Evolutionary conservation across 73 alveolate species (phyloP).

Genomic region (Uronychia binucleata): DNA sequence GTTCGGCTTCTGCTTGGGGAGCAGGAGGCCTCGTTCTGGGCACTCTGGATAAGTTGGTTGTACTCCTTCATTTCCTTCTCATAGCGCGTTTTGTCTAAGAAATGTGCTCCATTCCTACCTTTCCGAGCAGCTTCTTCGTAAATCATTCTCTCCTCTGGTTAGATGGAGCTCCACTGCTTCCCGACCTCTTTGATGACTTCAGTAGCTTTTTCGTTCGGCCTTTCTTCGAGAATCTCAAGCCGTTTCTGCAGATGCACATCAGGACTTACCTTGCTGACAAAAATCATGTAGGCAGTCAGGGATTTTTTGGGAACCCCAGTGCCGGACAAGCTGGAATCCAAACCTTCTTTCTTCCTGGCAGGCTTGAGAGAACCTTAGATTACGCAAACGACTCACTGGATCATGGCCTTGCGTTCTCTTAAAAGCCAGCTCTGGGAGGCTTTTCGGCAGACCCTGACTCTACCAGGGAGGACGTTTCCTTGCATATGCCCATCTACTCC

Average conservation of each 20-base stretch:
- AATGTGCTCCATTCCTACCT: slow-evolving; percentile 17
- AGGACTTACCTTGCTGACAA: slow-evolving; percentile 7
- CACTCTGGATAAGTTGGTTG: neutral
- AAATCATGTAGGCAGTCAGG: slow-evolving; percentile 16
- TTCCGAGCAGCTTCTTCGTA: slow-evolving; percentile 44
- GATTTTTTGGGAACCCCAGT: slow-evolving; percentile 17
- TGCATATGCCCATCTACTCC: no score
- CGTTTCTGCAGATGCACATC: slow-evolving; percentile 27
- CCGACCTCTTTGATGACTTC: slow-evolving; percentile 62
- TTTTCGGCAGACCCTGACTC: no score
- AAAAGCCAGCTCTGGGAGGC: no score
- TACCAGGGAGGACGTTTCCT: no score
- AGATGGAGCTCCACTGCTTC: slow-evolving; percentile 37
- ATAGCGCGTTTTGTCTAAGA: slow-evolving; percentile 28
- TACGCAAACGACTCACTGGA: no score
- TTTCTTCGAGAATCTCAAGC: slow-evolving; percentile 31
- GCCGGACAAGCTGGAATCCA: no score
- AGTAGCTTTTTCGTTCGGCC: slow-evolving; percentile 51
- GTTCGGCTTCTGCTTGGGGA: neutral
- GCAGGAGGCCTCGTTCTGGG: neutral
- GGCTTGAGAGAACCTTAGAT: no score
- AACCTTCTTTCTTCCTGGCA: no score
- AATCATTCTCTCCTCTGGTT: slow-evolving; percentile 36
- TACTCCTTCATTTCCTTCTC: slow-evolving; percentile 15
- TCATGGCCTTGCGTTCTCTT: no score